Base-by-base conservation (phyloP, 2,329 filamentous ascomycete species). In the Chaetomiaceae sp. region DNA sequence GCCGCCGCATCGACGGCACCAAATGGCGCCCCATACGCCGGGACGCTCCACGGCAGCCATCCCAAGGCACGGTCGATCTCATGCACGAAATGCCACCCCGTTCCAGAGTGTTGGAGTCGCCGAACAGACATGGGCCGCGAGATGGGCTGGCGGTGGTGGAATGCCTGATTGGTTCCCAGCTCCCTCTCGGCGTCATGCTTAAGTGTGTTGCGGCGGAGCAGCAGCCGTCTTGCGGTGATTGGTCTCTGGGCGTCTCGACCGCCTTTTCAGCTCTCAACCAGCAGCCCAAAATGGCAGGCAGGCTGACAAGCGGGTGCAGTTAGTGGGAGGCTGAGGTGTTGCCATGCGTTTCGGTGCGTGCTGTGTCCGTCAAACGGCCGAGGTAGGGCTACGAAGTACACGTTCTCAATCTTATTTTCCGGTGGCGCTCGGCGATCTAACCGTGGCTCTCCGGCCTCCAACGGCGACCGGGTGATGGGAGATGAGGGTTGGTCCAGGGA, bases 1-100 rank as follows among this genome's bases (percentile, higher is more conserved):
- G 34, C 44, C 39, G n/a, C 39, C 14, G 9, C 25, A 19, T 35
- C n/a, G 41, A 3, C 16, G 27, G 49, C 35, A 40, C 37, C 13
- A 35, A 16, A 23, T 19, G 16, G 50, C 46, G 13, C 33, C 30
- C n/a, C n/a, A n/a, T n/a, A n/a, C 40, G 50, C 48, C 50, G 48
- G 53, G 50, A 44, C 35, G 55, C 45, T 53, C 53, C 55, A 49
- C 54, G 51, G 30, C 51, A 48, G 44, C 42, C 43, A 38, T 30
- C 25, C 23, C n/a, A n/a, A 13, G 31, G 40, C 14, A 27, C 6
- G 25, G 14, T 39, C 39, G 7, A n/a, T n/a, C n/a, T 6, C 17
- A 34, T 50, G 47, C 51, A 50, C 17, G 16, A 21, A 13, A 39
- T 44, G 33, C 20, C 7, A 16, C 31, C 25, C 48, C 44, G 38